phyloP scores from a whole-genome alignment of 148 eudicot species.

The Hydrangea macrophylla region DNA sequence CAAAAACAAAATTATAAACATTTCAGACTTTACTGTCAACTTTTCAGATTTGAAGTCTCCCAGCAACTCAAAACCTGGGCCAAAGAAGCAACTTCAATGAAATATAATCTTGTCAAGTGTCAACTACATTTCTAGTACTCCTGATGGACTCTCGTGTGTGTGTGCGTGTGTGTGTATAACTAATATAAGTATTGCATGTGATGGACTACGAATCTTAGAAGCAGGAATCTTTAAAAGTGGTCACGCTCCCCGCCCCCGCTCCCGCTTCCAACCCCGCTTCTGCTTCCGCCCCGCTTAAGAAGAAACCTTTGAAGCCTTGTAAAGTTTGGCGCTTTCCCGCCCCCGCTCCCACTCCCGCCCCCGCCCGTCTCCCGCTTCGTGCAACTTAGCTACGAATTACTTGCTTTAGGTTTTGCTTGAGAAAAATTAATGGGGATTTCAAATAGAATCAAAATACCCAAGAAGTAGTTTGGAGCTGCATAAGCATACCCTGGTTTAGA shows the following conservation, averaged over 20 bases:
- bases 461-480: neutral
- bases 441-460: neutral
- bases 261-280: too few species aligned
- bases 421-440: neutral
- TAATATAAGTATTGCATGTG: too few species aligned
- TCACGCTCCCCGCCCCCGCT: too few species aligned
- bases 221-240: too few species aligned
- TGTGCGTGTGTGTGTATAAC: too few species aligned
- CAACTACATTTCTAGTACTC: neutral
- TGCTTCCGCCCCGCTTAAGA: too few species aligned
- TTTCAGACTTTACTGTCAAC: neutral
- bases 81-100: neutral
- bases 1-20: too few species aligned
- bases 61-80: neutral
- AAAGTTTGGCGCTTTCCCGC: too few species aligned
- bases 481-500: conserved; percentile 75
- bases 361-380: too few species aligned
- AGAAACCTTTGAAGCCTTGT: too few species aligned
- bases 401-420: neutral
- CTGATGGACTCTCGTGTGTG: too few species aligned
- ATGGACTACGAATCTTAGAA: neutral
- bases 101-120: neutral
- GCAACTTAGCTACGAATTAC: neutral
- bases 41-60: neutral
- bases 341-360: too few species aligned